phyloP scores from a whole-genome alignment of 164 flowering plant species.

The Aristolochia californica region DNA sequence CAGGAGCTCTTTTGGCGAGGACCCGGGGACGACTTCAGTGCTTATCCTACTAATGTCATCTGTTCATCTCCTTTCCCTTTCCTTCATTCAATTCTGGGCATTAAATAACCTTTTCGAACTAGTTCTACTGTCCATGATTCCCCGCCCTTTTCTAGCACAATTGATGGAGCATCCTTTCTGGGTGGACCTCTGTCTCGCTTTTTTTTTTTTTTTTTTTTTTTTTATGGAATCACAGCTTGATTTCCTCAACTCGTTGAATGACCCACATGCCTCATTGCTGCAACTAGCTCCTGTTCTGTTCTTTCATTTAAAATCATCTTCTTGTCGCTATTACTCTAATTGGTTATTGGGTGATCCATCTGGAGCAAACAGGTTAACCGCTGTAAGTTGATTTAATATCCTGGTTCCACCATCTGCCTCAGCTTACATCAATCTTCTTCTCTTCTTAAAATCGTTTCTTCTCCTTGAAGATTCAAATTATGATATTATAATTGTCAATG shows the following conservation, averaged over 20 bases:
- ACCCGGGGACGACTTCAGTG: constrained; percentile 16
- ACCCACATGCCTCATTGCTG: constrained; percentile 24
- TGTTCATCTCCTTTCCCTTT: background rate
- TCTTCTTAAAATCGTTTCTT: too few relatives aligned
- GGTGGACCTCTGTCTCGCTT: constrained; percentile 20
- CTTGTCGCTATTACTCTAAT: too few relatives aligned
- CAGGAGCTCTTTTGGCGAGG: constrained; percentile 21
- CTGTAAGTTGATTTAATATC: too few relatives aligned
- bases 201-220: background rate
- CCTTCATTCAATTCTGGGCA: constrained; percentile 9
- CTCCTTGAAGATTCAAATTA: too few relatives aligned
- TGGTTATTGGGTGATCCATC: too few relatives aligned
- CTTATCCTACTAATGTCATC: constrained; percentile 25
- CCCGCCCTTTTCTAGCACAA: constrained; percentile 5
- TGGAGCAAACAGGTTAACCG: too few relatives aligned
- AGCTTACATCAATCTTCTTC: too few relatives aligned
- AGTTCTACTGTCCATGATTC: constrained; percentile 13
- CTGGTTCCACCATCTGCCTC: too few relatives aligned
- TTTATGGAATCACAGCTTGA: constrained; percentile 12
- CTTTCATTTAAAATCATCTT: background rate
- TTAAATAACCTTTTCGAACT: constrained; percentile 17
- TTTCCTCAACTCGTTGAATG: constrained; percentile 20
- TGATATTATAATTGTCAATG: too few relatives aligned
- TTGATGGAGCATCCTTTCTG: constrained; percentile 22
- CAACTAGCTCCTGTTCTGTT: constrained; percentile 5